A percentile compares a stretch with the other conserved stretches of the same genome.
Conservation (phyloP, 1,139 yeast species). For the Yamadazyma conglobata region DNA sequence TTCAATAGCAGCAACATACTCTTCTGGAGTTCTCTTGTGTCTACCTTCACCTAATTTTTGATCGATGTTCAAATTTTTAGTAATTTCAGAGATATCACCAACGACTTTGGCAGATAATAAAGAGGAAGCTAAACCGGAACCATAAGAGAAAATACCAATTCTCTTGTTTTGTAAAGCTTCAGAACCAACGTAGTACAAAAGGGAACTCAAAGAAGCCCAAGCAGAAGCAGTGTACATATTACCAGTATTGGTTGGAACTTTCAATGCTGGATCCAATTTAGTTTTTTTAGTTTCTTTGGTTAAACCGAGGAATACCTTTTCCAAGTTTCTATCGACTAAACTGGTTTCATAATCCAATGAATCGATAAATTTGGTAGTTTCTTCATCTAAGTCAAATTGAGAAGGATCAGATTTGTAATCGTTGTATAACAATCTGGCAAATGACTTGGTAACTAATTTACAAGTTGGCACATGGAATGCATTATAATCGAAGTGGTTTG, state of each 20-base stretch:
- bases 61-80: slow-evolving; percentile 64
- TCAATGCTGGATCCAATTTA: slow-evolving; percentile 77
- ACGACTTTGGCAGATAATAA: slow-evolving; percentile 74
- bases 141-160: slow-evolving; percentile 92
- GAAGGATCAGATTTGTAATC: slow-evolving; percentile 74
- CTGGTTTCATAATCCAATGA: slow-evolving; percentile 71
- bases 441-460: slow-evolving; percentile 89
- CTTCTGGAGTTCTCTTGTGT: slow-evolving; percentile 64
- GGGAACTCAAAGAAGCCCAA: slow-evolving; percentile 82
- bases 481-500: slow-evolving; percentile 82
- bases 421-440: slow-evolving; percentile 86
- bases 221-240: slow-evolving; percentile 97
- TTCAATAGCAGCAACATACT: slow-evolving; percentile 76
- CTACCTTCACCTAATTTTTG: slow-evolving; percentile 65
- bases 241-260: slow-evolving; percentile 95
- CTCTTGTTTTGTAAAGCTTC: slow-evolving; percentile 78
- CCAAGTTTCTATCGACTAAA: slow-evolving; percentile 74
- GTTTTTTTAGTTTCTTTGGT: slow-evolving; percentile 69
- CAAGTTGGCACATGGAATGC: slow-evolving; percentile 99
- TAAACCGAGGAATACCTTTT: slow-evolving; percentile 77
- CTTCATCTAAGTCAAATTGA: slow-evolving; percentile 50
- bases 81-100: slow-evolving; percentile 76
- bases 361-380: slow-evolving; percentile 55
- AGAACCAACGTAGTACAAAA: slow-evolving; percentile 70
- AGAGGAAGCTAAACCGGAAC: slow-evolving; percentile 95